phyloP scores from a whole-genome alignment of 164 flowering plant species.

The Kingdonia uniflora region DNA sequence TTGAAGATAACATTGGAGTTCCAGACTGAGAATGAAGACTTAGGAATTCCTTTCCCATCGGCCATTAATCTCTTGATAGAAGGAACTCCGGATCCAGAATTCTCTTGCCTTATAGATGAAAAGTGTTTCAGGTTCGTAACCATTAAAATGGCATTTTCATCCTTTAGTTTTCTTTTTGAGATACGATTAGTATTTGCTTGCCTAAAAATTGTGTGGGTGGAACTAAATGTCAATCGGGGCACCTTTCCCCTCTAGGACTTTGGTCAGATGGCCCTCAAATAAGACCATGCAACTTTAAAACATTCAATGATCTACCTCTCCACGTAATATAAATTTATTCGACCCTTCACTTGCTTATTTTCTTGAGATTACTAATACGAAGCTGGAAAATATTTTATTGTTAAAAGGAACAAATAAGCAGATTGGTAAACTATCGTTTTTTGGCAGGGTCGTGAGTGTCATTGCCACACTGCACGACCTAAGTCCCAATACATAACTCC shows the following conservation, averaged over 20 bases:
- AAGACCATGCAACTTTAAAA: neutral
- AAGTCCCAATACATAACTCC: too few relatives aligned
- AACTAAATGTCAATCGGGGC: neutral
- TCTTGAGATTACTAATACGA: too few relatives aligned
- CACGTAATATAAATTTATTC: too few relatives aligned
- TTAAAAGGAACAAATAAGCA: too few relatives aligned
- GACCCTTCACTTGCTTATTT: too few relatives aligned
- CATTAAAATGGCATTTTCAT: neutral
- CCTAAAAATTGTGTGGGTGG: too few relatives aligned
- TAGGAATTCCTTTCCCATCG: constrained; percentile 35
- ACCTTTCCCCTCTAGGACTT: neutral
- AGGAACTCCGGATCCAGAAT: constrained; percentile 23
- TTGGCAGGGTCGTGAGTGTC: too few relatives aligned
- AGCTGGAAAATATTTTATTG: too few relatives aligned
- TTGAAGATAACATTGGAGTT: constrained; percentile 63
- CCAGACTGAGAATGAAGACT: constrained; percentile 22
- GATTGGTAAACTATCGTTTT: too few relatives aligned
- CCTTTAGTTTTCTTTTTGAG: too few relatives aligned
- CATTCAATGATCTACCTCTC: too few relatives aligned
- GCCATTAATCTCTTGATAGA: constrained; percentile 34
- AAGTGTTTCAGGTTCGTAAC: constrained; percentile 57
- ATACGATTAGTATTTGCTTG: neutral
- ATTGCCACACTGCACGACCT: too few relatives aligned
- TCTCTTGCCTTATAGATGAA: constrained; percentile 34
- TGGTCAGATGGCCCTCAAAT: neutral